Conservation (phyloP, 2,329 filamentous ascomycete species). For the Xylariaceae sp. region DNA sequence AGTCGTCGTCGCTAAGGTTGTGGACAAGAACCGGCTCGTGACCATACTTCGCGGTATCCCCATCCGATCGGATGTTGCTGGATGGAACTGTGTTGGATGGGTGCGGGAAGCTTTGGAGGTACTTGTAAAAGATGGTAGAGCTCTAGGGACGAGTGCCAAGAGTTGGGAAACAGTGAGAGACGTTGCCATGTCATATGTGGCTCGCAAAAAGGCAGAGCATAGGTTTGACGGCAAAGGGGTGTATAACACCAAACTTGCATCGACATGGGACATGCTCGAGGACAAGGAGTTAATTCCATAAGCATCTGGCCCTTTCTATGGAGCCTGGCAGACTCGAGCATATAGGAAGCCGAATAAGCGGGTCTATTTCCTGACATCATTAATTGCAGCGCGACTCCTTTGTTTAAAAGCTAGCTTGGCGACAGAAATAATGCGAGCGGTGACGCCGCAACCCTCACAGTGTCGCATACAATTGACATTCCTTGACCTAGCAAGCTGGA, state of each 20-base stretch:
- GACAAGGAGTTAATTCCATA: slow-evolving; percentile 18
- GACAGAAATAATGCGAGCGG: too few species aligned
- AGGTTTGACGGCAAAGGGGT: slow-evolving; percentile 38
- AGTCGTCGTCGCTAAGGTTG: slow-evolving; percentile 32
- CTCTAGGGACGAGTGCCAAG: slow-evolving; percentile 31
- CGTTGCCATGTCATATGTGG: slow-evolving; percentile 38
- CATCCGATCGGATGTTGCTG: slow-evolving; percentile 25
- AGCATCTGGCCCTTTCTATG: too few species aligned
- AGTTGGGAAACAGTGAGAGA: slow-evolving; percentile 37
- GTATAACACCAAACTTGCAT: slow-evolving; percentile 30
- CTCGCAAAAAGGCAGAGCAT: slow-evolving; percentile 37
- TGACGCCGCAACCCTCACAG: too few species aligned
- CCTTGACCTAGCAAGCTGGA: too few species aligned
- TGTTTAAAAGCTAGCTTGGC: too few species aligned
- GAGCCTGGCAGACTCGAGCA: too few species aligned
- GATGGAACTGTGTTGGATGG: slow-evolving; percentile 46
- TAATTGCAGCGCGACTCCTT: too few species aligned
- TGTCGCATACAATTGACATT: too few species aligned
- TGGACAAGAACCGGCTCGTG: slow-evolving; percentile 25
- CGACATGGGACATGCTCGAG: slow-evolving; percentile 38
- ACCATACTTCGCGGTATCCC: slow-evolving; percentile 31
- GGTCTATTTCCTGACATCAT: too few species aligned
- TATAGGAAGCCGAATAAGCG: too few species aligned
- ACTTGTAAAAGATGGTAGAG: slow-evolving; percentile 28
- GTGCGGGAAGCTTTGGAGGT: slow-evolving; percentile 39